Conservation (phyloP, 208 protist species). For the Leishmania mexicana region DNA sequence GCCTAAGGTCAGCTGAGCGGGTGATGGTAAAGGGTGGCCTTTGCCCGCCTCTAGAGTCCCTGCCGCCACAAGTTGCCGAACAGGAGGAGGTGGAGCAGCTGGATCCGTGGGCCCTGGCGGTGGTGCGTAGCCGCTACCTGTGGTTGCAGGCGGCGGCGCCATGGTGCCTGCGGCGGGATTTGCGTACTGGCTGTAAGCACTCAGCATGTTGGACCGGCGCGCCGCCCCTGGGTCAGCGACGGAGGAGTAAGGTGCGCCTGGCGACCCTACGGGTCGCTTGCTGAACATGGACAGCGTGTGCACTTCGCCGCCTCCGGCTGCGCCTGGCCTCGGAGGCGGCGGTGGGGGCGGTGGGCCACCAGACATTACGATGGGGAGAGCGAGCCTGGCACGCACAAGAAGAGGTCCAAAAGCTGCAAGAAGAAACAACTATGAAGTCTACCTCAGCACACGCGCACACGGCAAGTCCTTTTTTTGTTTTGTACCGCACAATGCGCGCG, state of each 20-base stretch:
- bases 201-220: constrained; percentile 20
- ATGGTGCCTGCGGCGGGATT: not conserved
- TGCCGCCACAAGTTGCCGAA: not conserved
- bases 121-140: constrained; percentile 1
- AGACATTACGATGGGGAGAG: not conserved
- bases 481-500: not conserved
- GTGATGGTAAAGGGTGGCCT: constrained; percentile 4
- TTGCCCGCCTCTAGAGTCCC: not conserved
- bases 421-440: not conserved
- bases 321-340: constrained; percentile 10
- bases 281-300: constrained; percentile 13
- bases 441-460: not conserved
- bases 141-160: constrained; percentile 4
- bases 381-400: not conserved
- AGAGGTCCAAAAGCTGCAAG: not conserved
- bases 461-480: too few species aligned
- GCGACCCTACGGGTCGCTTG: constrained; percentile 4
- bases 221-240: not conserved
- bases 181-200: constrained; percentile 25
- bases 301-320: not conserved
- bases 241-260: not conserved
- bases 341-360: constrained; percentile 18
- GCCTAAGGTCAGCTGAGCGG: not conserved
- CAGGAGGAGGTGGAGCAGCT: not conserved
- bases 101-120: not conserved